These are phyloP conservation scores for Ascochyta rabiei DNA, from an alignment of 2,329 filamentous ascomycete species.

Conservation along the genomic window DNA sequence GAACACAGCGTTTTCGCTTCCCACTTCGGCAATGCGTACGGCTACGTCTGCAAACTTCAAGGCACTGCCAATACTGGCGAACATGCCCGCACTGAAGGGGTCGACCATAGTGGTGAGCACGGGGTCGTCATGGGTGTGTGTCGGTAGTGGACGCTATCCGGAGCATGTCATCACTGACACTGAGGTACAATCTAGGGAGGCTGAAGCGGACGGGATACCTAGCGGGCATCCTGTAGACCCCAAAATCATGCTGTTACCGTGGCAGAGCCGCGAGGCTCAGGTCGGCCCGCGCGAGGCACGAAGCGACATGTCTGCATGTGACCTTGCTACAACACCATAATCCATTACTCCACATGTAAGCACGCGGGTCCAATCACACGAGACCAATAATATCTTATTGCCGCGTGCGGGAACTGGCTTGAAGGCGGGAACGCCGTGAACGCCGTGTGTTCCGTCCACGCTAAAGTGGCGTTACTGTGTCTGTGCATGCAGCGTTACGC, in stretches of 20 bases:
- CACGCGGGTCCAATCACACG: neutral
- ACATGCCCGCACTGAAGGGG: constrained; percentile 20
- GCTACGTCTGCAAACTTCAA: constrained; percentile 35
- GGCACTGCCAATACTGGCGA: constrained; percentile 27
- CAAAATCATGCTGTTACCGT: neutral
- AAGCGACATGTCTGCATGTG: neutral
- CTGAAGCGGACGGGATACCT: neutral
- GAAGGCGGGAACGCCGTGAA: neutral
- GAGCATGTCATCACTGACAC: neutral
- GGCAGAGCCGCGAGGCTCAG: constrained; percentile 3
- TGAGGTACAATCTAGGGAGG: neutral
- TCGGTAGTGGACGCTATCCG: neutral
- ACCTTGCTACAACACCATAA: neutral
- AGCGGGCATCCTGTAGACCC: constrained; percentile 1
- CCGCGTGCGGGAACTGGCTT: neutral
- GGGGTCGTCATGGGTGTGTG: neutral
- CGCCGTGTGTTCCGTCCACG: neutral
- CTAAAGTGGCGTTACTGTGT: neutral
- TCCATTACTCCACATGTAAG: neutral
- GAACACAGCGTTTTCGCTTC: constrained; percentile 33
- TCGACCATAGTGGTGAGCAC: constrained; percentile 16
- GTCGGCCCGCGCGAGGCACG: neutral
- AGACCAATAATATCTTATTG: neutral
- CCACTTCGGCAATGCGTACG: constrained; percentile 28
- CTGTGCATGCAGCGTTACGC: too few species aligned